phyloP scores from a whole-genome alignment of 805 yeast species.

The Kurtzmaniella fragi region DNA sequence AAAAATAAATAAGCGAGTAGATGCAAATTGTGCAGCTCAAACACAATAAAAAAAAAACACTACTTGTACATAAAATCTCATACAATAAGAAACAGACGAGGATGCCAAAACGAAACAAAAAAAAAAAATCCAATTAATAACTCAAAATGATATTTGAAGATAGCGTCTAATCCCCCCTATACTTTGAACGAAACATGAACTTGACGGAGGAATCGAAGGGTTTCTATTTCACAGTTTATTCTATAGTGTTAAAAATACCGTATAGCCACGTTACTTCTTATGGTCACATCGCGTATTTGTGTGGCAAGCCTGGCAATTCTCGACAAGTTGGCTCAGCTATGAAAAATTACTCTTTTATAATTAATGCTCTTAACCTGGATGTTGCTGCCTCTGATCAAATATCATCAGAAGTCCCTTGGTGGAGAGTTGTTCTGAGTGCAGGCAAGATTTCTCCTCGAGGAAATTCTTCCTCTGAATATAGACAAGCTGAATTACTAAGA shows the following conservation, averaged over 20 bases:
- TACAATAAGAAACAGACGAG: no score
- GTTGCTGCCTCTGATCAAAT: constrained; percentile 5
- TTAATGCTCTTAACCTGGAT: constrained; percentile 19
- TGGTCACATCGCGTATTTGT: constrained; percentile 65
- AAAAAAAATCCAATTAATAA: no score
- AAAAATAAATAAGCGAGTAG: no score
- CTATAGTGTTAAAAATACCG: constrained; percentile 51
- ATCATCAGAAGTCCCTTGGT: constrained; percentile 57
- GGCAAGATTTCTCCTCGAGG: constrained; percentile 58
- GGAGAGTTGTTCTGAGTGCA: constrained; percentile 65
- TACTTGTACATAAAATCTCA: no score
- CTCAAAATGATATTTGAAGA: no score
- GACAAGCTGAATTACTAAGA: constrained; percentile 42
- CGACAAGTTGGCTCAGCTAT: constrained; percentile 72
- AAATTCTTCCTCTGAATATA: constrained; percentile 32
- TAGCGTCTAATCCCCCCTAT: no score
- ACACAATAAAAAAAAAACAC: no score
- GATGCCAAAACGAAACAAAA: no score
- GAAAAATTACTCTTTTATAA: constrained; percentile 36
- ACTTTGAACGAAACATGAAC: constrained; percentile 6
- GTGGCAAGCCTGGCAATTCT: constrained; percentile 59
- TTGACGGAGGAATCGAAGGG: constrained; percentile 44
- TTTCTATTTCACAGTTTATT: constrained; percentile 60
- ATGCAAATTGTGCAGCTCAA: no score
- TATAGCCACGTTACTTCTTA: constrained; percentile 63